A percentile compares a stretch with the other conserved stretches of the same genome.
Conservation (phyloP, 116 monocot species). For the Dioscorea cayenensis region DNA sequence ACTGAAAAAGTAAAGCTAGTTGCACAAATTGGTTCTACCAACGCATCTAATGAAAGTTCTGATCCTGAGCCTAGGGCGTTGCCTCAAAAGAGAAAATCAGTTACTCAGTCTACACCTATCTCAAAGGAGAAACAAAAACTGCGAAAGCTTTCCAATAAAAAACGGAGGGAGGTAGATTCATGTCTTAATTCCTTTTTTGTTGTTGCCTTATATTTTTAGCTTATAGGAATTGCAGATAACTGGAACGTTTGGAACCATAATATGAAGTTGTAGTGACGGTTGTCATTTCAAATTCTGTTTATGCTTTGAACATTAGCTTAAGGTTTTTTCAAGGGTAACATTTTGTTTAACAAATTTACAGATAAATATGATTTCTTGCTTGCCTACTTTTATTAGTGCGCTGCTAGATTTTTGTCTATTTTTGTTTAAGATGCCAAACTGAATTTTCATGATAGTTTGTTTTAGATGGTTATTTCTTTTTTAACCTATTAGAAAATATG, state of each 20-base stretch:
- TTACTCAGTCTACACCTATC: constrained; percentile 20
- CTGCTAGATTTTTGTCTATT: no score
- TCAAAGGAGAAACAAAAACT: constrained; percentile 36
- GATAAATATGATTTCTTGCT: no score
- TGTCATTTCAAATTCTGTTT: background rate
- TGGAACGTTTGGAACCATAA: no score
- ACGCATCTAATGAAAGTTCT: constrained; percentile 25
- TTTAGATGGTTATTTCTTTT: background rate
- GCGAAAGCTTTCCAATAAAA: constrained; percentile 20
- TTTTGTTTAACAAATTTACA: no score
- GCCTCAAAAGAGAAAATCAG: constrained; percentile 25
- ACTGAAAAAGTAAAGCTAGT: constrained; percentile 33
- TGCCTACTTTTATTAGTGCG: no score
- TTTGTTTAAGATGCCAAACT: no score
- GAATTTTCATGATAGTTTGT: background rate
- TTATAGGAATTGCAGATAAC: no score
- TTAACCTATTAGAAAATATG: background rate
- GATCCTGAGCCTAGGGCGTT: constrained; percentile 22
- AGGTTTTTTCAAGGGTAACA: background rate
- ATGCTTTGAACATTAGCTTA: background rate
- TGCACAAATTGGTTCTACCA: constrained; percentile 15
- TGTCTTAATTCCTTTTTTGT: background rate
- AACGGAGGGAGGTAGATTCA: constrained; percentile 39
- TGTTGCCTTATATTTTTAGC: background rate
- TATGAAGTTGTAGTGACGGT: background rate